Evolutionary conservation across 2,329 filamentous ascomycete genomes (phyloP).

Genomic region (Leptographium flavum): DNA sequence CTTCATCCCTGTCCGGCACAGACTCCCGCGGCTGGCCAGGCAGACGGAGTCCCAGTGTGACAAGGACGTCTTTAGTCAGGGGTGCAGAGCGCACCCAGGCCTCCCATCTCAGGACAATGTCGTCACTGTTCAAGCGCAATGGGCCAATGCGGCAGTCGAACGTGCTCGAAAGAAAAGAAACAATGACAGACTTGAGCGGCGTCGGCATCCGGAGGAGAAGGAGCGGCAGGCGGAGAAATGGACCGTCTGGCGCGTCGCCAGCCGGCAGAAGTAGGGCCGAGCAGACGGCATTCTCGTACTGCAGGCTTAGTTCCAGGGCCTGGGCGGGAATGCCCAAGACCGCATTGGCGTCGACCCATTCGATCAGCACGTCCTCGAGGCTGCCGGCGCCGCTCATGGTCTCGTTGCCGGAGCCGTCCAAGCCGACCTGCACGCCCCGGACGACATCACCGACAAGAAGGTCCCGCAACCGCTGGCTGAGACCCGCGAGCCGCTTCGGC

Average conservation of each 20-base stretch:
- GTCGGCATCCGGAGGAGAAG: conserved; percentile 41
- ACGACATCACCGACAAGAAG: conserved; percentile 43
- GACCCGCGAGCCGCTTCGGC: conserved; percentile 22
- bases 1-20: background rate
- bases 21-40: background rate
- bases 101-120: conserved; percentile 35
- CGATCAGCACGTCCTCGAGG: conserved; percentile 31
- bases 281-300: conserved; percentile 38
- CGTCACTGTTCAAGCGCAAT: conserved; percentile 34
- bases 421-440: conserved; percentile 41
- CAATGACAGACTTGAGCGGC: conserved; percentile 31
- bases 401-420: conserved; percentile 18
- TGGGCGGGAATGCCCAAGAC: conserved; percentile 13
- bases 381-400: conserved; percentile 25
- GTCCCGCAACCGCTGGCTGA: conserved; percentile 37
- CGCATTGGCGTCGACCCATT: conserved; percentile 25
- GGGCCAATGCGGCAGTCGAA: conserved; percentile 43
- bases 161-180: conserved; percentile 35
- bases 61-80: conserved; percentile 29
- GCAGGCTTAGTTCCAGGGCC: conserved; percentile 30
- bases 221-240: conserved; percentile 35
- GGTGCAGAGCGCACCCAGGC: conserved; percentile 29
- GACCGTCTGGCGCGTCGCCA: conserved; percentile 2
- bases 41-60: conserved; percentile 35
- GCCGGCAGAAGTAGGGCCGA: conserved; percentile 34